These are phyloP conservation scores for Diaporthe ampelina DNA, from an alignment of 2,329 filamentous ascomycete genomes.

Conservation along the genomic window DNA sequence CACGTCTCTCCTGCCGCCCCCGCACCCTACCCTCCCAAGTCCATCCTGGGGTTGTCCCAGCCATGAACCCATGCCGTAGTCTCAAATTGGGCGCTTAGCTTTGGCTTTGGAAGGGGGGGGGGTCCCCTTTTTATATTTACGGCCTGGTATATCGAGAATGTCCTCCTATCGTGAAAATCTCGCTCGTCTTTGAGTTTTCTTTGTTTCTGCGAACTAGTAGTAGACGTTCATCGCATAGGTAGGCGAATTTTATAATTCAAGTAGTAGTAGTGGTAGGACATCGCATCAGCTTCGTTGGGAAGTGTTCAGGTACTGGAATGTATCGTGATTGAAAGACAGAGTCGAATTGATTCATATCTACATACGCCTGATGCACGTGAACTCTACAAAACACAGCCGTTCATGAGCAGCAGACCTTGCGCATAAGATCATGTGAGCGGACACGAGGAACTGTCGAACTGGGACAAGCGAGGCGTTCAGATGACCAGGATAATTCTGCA, in stretches of 20 bases:
- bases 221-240: not conserved
- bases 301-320: no score
- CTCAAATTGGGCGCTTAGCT: not conserved
- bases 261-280: no score
- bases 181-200: not conserved
- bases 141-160: not conserved
- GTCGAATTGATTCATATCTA: not conserved
- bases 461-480: not conserved
- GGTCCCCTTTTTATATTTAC: no score
- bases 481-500: not conserved
- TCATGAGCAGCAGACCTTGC: not conserved
- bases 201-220: not conserved
- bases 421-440: no score
- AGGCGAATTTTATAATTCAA: not conserved
- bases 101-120: not conserved
- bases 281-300: not conserved
- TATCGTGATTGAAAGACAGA: not conserved
- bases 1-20: no score
- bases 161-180: not conserved
- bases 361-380: not conserved
- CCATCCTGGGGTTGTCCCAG: no score
- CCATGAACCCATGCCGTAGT: not conserved
- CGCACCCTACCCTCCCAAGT: no score
- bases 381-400: not conserved
- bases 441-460: not conserved